phyloP scores from a whole-genome alignment of 1,139 yeast genomes.

The Lodderomyces beijingensis region DNA sequence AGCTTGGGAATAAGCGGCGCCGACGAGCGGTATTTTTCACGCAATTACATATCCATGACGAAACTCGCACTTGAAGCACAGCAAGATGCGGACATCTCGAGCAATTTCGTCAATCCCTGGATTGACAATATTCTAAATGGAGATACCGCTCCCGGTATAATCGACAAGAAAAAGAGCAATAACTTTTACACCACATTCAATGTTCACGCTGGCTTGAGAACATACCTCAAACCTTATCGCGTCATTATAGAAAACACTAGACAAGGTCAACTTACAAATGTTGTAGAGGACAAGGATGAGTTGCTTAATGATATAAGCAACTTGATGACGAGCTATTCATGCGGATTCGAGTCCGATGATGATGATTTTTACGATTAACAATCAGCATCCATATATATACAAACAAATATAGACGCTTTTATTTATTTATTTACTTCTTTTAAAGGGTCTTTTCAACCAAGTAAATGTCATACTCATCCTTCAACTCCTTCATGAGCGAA shows the following conservation, averaged over 20 bases:
- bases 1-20: conserved; percentile 12
- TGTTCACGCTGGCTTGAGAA: conserved; percentile 43
- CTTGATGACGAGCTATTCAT: conserved; percentile 50
- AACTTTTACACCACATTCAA: conserved; percentile 32
- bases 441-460: conserved; percentile 76
- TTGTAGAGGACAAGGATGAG: conserved; percentile 68
- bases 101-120: conserved; percentile 16
- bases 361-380: conserved; percentile 9
- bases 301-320: conserved; percentile 52
- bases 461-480: conserved; percentile 84
- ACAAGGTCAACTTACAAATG: conserved; percentile 15
- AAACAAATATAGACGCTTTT: background rate
- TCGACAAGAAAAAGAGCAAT: conserved; percentile 9
- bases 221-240: conserved; percentile 44
- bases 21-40: conserved; percentile 15
- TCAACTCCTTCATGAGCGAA: conserved; percentile 86
- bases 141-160: conserved; percentile 32
- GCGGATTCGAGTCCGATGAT: conserved; percentile 35
- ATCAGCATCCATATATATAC: no score
- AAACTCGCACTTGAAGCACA: conserved; percentile 4
- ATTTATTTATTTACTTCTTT: background rate
- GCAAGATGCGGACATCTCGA: conserved; percentile 13
- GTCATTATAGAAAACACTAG: conserved; percentile 39
- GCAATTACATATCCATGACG: conserved; percentile 12
- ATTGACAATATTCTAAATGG: conserved; percentile 20